Conservation (phyloP, 768 basidiomycete species). For the Mycena galopus region DNA sequence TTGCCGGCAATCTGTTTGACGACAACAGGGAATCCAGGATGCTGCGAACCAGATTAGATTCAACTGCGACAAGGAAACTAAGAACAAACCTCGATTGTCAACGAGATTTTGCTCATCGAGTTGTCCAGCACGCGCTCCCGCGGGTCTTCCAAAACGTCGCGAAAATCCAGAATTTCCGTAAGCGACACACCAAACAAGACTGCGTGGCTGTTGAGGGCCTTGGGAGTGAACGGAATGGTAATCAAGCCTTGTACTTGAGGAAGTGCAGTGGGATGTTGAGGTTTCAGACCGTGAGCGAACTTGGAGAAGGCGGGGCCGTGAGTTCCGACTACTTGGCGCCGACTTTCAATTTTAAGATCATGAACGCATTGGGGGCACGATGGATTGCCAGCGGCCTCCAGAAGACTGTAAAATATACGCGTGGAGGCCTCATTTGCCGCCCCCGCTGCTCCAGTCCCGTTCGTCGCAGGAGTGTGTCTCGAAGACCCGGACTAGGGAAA, state of each 20-base stretch:
- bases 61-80: neutral
- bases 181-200: slow-evolving; percentile 30
- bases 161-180: slow-evolving; percentile 33
- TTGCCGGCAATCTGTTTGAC: slow-evolving; percentile 29
- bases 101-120: slow-evolving; percentile 18
- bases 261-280: slow-evolving; percentile 25
- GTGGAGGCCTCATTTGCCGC: slow-evolving; percentile 6
- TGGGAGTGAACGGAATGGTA: slow-evolving; percentile 36
- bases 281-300: slow-evolving; percentile 30
- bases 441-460: slow-evolving; percentile 4
- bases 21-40: slow-evolving; percentile 29
- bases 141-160: slow-evolving; percentile 33
- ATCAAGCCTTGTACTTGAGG: slow-evolving; percentile 18
- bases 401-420: slow-evolving; percentile 21
- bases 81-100: slow-evolving; percentile 30
- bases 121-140: slow-evolving; percentile 28
- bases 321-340: slow-evolving; percentile 21
- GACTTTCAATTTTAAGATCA: slow-evolving; percentile 31
- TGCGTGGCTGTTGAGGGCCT: slow-evolving; percentile 13
- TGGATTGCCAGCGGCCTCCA: slow-evolving; percentile 15
- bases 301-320: slow-evolving; percentile 26
- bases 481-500: slow-evolving; percentile 4
- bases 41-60: neutral
- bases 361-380: slow-evolving; percentile 26
- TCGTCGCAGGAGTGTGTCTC: neutral